Evolutionary conservation across 495 filamentous ascomycete species (phyloP), one percentile per base, ranked within the genome.

Genomic region (Aspergillus baeticus): DNA sequence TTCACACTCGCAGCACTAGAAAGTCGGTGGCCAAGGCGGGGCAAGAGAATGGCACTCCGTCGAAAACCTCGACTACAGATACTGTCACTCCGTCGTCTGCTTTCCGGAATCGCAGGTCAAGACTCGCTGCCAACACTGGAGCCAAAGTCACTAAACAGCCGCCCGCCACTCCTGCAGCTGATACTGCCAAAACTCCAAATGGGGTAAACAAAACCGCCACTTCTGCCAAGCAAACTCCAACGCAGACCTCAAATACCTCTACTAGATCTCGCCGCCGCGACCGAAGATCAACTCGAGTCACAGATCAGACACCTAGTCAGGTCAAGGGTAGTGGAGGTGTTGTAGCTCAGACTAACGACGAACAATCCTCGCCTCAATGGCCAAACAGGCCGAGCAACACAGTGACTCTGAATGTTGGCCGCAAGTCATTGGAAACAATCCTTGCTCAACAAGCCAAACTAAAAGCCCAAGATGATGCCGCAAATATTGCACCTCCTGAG

Each of bases 61-160:
- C 51, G 18, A 35, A 54, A 35, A 14, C 45, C 33, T 14, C 51
- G 8, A 51, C 42, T 3, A 51, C 59, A 41, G 42, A 15, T 18
- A 23, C 39, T 4, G 57, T 58, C 3, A 64, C 60, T n/a, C 58
- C 63, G 6, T 45, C 46, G 37, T 48, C 59, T 26, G 45, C 59
- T 37, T 59, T 61, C 26, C 61, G 39, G 43, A 53, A 62, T 38
- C 55, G 61, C 6, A 64, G 58, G 10, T 50, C 59, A 6, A 58
- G 55, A 45, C 29, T 38, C 18, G 31, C 44, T 31, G 33, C 39
- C 5, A 46, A 41, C 6, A 20, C 48, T 17, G 54, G 21, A 29
- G 52, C 51, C 7, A 51, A 44, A n/a, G 5, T 36, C 17, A 29
- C 61, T 21, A 59, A 51, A 21, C 29, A 55, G 5, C 42, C 59